These are phyloP conservation scores for Pogostemon cablin DNA, from an alignment of 257 asterid species.

Conservation along the genomic window DNA sequence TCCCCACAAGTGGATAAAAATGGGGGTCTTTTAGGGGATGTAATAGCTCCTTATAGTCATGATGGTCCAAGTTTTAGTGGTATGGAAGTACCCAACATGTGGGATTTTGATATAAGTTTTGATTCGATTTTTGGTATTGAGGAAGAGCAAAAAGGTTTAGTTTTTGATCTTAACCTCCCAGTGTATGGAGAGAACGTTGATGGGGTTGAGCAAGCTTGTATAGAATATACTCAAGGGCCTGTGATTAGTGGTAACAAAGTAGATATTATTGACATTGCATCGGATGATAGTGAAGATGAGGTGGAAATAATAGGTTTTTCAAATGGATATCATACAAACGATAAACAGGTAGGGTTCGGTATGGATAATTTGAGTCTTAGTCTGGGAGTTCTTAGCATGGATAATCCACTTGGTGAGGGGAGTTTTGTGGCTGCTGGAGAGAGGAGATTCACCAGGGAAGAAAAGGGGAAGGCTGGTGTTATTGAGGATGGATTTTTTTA, in stretches of 20 bases:
- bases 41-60: conserved; percentile 26
- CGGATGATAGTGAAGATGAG: conserved; percentile 58
- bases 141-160: conserved; percentile 32
- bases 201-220: conserved; percentile 20
- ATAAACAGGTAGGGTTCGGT: conserved; percentile 35
- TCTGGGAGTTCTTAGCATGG: conserved; percentile 34
- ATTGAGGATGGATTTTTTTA: background rate
- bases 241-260: conserved; percentile 26
- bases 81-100: conserved; percentile 20
- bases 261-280: conserved; percentile 46
- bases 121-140: conserved; percentile 36
- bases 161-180: conserved; percentile 53
- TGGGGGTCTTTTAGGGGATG: conserved; percentile 23
- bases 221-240: conserved; percentile 20
- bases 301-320: conserved; percentile 43
- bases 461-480: conserved; percentile 52
- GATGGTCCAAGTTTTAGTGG: conserved; percentile 32
- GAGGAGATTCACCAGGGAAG: conserved; percentile 53
- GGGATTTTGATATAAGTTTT: conserved; percentile 37
- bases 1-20: conserved; percentile 25
- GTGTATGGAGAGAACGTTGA: conserved; percentile 16
- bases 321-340: conserved; percentile 34
- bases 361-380: conserved; percentile 39
- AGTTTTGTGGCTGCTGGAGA: conserved; percentile 26
- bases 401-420: conserved; percentile 42